These are phyloP conservation scores for Setaria viridis DNA, from an alignment of 202 grass and related monocot species.

Conservation along the genomic window DNA sequence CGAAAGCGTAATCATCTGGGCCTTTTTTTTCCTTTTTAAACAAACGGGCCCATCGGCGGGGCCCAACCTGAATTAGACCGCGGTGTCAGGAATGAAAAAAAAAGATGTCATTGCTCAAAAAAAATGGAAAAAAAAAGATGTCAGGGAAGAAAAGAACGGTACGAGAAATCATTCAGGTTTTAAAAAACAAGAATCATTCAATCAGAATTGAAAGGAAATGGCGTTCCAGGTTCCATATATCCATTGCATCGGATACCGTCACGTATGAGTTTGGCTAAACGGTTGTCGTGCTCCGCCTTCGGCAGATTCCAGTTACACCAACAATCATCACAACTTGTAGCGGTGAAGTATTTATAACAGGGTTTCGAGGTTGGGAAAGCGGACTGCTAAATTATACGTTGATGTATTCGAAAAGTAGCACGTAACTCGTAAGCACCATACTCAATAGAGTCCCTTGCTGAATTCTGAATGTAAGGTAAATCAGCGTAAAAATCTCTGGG, in stretches of 20 bases:
- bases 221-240: no score
- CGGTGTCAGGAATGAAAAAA: not conserved
- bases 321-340: not conserved
- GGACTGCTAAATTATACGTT: not conserved
- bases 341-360: not conserved
- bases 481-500: not conserved
- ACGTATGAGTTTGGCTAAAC: no score
- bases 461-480: not conserved
- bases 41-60: not conserved
- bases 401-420: not conserved
- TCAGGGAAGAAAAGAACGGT: not conserved
- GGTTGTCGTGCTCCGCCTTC: no score
- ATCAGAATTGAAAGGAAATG: no score
- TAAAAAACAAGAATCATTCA: not conserved
- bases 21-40: conserved; percentile 1
- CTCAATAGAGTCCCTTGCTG: no score
- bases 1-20: not conserved
- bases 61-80: not conserved
- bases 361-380: not conserved
- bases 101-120: no score
- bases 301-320: no score
- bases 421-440: no score
- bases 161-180: not conserved
- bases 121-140: not conserved
- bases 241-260: no score